Base-by-base conservation (phyloP, 352 stramenopile species). In the Phytophthora melonis region DNA sequence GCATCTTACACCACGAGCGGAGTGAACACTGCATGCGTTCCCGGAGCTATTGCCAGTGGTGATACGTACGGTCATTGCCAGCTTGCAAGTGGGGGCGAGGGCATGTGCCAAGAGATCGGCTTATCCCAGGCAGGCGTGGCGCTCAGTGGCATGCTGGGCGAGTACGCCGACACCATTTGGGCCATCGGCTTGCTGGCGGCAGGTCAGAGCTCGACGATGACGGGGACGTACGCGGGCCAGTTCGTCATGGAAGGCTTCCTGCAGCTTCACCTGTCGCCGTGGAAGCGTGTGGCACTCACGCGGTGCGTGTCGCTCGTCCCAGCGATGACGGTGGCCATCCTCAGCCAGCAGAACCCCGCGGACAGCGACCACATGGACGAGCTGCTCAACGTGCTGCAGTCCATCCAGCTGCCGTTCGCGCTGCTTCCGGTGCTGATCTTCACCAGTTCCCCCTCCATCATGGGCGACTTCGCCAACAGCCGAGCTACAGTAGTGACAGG, bases 191-290 rank as follows among this genome's bases (percentile, higher is more conserved):
- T 99, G 21, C 78, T 99, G 30, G 97, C 97, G 6, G 94, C 97
- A 13, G 97, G 97, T 23, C 97, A 99, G 71, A 97, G 87, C 74
- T 96, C 90, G 34, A 98, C 97, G 23, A 99, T 99, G 90, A 99
- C 97, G 3, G 97, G 96, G 30, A 99, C 97, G 6, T 99, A 98
- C 74, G 97, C 97, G 0, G 97, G 97, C 11, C 97, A 99, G 78
- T 99, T 98, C 62, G 95, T 99, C 30, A 99, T 99, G 96, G 94
- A 98, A 81, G 97, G 97, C 1, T 99, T 99, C 63, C 77, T 99
- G n/a, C 85, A 98, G 55, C 78, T 99, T 27, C 86, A 90, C 36
- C 65, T 99, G 10, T 86, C 95, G 5, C 83, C 94, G 19, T 91
- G 87, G 87, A 93, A 93, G 68, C 87, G 87, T 60, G 87, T 93